phyloP scores from a whole-genome alignment of 495 filamentous ascomycete species.

The Penicillium canariense region DNA sequence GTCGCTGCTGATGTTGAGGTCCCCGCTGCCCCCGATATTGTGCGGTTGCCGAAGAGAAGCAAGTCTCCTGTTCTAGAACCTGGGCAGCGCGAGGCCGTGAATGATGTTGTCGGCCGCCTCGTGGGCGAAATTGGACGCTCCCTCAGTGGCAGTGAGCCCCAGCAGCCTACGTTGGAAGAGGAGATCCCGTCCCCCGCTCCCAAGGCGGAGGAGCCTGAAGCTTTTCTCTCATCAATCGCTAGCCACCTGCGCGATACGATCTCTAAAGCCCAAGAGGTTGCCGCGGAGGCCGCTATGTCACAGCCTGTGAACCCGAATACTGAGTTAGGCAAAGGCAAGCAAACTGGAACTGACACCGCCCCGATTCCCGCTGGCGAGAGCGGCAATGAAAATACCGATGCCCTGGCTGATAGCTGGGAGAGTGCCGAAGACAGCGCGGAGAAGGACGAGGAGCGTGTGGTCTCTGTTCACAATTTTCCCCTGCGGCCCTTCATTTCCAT shows the following conservation, averaged over 20 bases:
- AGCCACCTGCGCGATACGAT: constrained; percentile 37
- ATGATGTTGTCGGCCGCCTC: constrained; percentile 67
- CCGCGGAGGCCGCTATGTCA: constrained; percentile 37
- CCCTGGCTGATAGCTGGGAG: constrained; percentile 67
- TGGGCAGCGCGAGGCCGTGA: constrained; percentile 61
- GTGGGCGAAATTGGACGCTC: constrained; percentile 67
- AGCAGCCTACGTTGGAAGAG: constrained; percentile 39
- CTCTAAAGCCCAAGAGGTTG: constrained; percentile 32
- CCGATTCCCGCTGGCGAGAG: constrained; percentile 58
- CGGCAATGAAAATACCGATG: constrained; percentile 56
- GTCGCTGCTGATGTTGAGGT: constrained; percentile 22
- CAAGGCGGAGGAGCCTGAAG: constrained; percentile 33
- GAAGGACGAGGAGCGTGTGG: constrained; percentile 61
- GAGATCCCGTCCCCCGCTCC: constrained; percentile 21
- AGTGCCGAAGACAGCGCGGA: constrained; percentile 72
- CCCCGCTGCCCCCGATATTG: constrained; percentile 1
- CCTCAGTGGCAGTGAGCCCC: constrained; percentile 60
- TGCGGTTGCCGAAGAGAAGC: constrained; percentile 23
- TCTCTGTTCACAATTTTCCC: constrained; percentile 90
- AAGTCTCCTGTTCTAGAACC: constrained; percentile 35
- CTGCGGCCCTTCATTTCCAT: constrained; percentile 94
- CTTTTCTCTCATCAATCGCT: constrained; percentile 33
- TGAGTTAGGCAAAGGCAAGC: constrained; percentile 2
- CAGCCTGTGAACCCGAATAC: not conserved
- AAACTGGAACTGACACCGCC: constrained; percentile 35